Base-by-base conservation (phyloP, 2,329 filamentous ascomycete species). In the Ascosphaera acerosa region DNA sequence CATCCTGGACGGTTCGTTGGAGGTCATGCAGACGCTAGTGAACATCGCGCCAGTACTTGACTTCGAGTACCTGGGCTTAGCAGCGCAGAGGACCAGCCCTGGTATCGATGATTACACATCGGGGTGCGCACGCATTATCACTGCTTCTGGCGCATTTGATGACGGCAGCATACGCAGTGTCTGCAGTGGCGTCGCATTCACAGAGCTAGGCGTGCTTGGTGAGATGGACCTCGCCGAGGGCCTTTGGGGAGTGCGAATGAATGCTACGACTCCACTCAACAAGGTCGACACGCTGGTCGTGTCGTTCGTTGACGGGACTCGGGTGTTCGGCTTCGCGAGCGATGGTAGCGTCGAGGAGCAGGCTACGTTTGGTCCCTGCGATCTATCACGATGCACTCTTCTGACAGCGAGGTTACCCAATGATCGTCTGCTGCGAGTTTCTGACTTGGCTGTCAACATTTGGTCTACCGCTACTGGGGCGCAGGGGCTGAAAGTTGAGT, bases 11-110 rank as follows among this genome's bases (percentile, higher is more conserved):
- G 58, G 72, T 18, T 62, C 60, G 0, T 58, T 82, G 35, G 59
- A 71, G 30, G 51, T 82, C 3, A 49, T 87, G 6, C 80, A 91
- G 45, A 74, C 68, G 0, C 61, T 89, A 34, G 57, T 66, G 3
- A 97, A 91, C 44, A 78, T 94, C 41, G 81, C 76, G 0, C 87
- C 87, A 0, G 76, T 97, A 26, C 55, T 94, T 23, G 87, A 97
- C 47, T 92, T 97, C 42, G 73, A 76, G 1, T 69, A 97, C 10
- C 91, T 94, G 80, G 87, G 94, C 44, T 76, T 94, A 62, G 84
- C 82, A 1, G 82, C 80, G 41, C 64, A 78, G 34, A 72, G 77
- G 36, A 73, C 73, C 15, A 75, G 87, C 38, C 68, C 62, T 6
- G 71, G 78, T 12, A 75, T 73, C 3, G 89, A 87, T 43, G 77